Base-by-base conservation (phyloP, 352 stramenopile genomes). In the Globisporangium canariense region DNA sequence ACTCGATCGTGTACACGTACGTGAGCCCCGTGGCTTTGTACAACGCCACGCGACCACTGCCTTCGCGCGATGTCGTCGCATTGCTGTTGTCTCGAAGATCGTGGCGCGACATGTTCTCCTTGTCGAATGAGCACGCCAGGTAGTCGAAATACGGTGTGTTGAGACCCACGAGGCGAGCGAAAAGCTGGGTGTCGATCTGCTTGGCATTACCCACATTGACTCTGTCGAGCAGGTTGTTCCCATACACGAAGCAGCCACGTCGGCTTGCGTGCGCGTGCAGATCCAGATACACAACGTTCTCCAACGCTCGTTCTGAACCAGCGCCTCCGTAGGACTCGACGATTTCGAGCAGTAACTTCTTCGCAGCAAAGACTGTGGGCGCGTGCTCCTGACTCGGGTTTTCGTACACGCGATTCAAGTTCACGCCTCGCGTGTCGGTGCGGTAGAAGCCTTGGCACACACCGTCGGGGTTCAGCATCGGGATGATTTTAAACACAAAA, bases 1-100 rank as follows among this genome's bases (percentile, higher is more conserved):
- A 97, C 71, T 98, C 91, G 41, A 98, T 81, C 10, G 91, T 98
- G 74, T 97, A 98, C 50, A 93, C 86, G 63, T 87, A 83, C 40
- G 69, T 79, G n/a, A 88, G 69, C 28, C 77, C 79, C 3, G 86
- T 94, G n/a, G 78, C 78, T 18, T 67, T 75, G 62, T 83, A 92
- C 13, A 93, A 57, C 43, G 76, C 88, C 4, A 97, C 91, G 18
- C 91, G 77, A 34, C 87, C 91, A 14, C 77, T 83, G 20, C 91
- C 91, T 66, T 90, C 78, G 1, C 77, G 70, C 4, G 76, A 86
- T 11, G 77, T 84, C 2, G 76, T 76, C 7, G 72, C 76, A 58
- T 86, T 83, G 49, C 74, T 71, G 57, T 86, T 86, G 30, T 81
- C 66, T n/a, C 78, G 76, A 9, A 83, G 66, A 72, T 92, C 65